Evolutionary conservation across 2,329 filamentous ascomycete genomes (phyloP), one percentile per base, ranked within the genome.

Genomic region (Cladophialophora exuberans): DNA sequence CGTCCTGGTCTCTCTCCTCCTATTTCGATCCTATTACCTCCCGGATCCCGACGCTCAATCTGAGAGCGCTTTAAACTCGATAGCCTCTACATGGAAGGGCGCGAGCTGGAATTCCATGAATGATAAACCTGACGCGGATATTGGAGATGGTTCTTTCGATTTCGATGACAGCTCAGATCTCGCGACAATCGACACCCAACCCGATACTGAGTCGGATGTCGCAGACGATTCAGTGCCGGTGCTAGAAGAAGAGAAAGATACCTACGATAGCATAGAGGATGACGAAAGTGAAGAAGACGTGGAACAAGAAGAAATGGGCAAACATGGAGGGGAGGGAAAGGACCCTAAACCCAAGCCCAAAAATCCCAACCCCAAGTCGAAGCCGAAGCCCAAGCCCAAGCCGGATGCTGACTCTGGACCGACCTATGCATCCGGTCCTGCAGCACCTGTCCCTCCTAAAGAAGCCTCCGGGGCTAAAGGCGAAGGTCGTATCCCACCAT

Each of bases 21-120:
- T 58, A 5, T 58, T 61, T 17, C 55, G 54, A 28, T 58, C 58
- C 22, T 56, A 58, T 30, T 55, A 57, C 28, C 39, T 58, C 13
- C 55, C 58, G 18, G 30, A 45, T 5, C 55, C 54, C n/a, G 28
- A 38, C 22, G 23, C 35, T 6, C 15, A 30, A 6, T 20, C 52
- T 22, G 31, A 48, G 4, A 25, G 18, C n/a, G 28, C 39, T 31
- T 10, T 52, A 15, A 13, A 31, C 10, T 52, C 50, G 18, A 11
- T 54, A 1, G 42, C 39, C 10, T 20, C 38, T 18, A 54, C 52
- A 48, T 50, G 48, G 39, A 39, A 41, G 15, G 38, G 54, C 20
- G 20, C 25, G 9, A 33, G 26, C 47, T 28, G 33, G 17, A 20
- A 10, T 18, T 9, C 33, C 5, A 23, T 50, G 38, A 45, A 43